A percentile compares a stretch with the other conserved stretches of the same genome.
phyloP scores from a whole-genome alignment of 1,139 yeast species.

The Meyerozyma sp. region DNA sequence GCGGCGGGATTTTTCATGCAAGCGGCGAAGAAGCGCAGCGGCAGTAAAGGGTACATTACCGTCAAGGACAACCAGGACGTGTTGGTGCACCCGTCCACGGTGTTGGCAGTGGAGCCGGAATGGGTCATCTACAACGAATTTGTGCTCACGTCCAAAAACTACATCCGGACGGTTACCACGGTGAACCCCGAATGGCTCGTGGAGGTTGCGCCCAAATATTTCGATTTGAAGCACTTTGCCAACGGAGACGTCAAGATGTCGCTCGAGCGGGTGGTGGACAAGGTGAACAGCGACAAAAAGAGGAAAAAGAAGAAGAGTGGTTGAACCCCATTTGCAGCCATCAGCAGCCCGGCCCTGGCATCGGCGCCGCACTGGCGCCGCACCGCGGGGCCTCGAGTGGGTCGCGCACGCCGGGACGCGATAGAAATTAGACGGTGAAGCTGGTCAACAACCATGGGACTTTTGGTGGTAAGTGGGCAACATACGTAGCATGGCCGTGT shows the following conservation, averaged over 20 bases:
- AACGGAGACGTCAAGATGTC: constrained; percentile 83
- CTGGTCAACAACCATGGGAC: constrained; percentile 3
- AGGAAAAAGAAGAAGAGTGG: constrained; percentile 19
- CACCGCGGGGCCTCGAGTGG: neutral
- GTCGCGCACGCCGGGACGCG: neutral
- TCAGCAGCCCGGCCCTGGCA: no score
- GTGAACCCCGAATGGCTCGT: constrained; percentile 85
- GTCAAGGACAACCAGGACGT: constrained; percentile 96
- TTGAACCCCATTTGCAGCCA: no score
- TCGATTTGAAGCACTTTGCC: constrained; percentile 65
- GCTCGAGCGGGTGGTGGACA: constrained; percentile 60
- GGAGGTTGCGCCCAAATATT: constrained; percentile 83
- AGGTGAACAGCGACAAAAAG: constrained; percentile 40
- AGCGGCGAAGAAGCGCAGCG: constrained; percentile 82
- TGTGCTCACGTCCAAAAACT: constrained; percentile 88
- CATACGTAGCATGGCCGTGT: neutral
- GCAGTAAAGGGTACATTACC: constrained; percentile 72
- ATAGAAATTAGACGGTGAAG: neutral
- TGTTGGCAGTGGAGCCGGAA: constrained; percentile 76
- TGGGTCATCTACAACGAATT: constrained; percentile 95
- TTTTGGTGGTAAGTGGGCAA: constrained; percentile 4
- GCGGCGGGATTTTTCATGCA: constrained; percentile 98
- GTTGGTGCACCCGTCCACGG: constrained; percentile 88
- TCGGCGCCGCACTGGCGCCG: no score
- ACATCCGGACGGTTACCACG: constrained; percentile 90